A percentile compares a stretch with the other conserved stretches of the same genome.
phyloP scores from a whole-genome alignment of 2,329 filamentous ascomycete genomes.

The Cercospora sesami region DNA sequence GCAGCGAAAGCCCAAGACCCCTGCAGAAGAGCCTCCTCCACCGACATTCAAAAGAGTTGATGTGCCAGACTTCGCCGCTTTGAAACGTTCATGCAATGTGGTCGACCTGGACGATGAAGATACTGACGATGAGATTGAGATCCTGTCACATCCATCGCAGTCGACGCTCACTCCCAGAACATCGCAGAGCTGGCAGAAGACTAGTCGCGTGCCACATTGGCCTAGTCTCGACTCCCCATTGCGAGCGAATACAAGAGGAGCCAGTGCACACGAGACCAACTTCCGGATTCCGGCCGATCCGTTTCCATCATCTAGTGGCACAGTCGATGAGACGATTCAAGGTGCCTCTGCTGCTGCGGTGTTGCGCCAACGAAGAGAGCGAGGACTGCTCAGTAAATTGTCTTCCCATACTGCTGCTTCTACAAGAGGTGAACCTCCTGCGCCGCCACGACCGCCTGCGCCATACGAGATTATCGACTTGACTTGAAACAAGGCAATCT shows the following conservation, averaged over 20 bases:
- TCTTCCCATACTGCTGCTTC: not conserved
- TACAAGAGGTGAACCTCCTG: not conserved
- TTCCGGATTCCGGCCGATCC: not conserved
- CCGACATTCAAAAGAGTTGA: conserved; percentile 12
- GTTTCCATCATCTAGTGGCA: not conserved
- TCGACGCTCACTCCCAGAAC: not conserved
- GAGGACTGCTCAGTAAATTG: conserved; percentile 11
- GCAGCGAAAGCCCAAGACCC: conserved; percentile 1
- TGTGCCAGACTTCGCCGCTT: conserved; percentile 9
- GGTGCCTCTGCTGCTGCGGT: conserved; percentile 5
- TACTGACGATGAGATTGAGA: conserved; percentile 1
- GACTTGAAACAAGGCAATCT: conserved; percentile 17
- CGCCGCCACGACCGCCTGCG: not conserved
- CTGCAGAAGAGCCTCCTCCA: not conserved
- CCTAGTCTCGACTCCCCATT: not conserved
- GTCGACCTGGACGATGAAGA: conserved; percentile 14
- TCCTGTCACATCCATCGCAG: not conserved
- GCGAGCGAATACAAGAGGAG: not conserved
- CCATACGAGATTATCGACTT: conserved; percentile 22
- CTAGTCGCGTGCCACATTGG: not conserved
- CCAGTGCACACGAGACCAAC: not conserved
- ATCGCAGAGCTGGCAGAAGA: not conserved
- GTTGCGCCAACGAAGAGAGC: conserved; percentile 9
- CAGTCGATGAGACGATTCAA: not conserved
- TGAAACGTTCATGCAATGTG: not conserved